Evolutionary conservation across 2,329 filamentous ascomycete species (phyloP).

Genomic region (Neodidymelliopsis sp.): DNA sequence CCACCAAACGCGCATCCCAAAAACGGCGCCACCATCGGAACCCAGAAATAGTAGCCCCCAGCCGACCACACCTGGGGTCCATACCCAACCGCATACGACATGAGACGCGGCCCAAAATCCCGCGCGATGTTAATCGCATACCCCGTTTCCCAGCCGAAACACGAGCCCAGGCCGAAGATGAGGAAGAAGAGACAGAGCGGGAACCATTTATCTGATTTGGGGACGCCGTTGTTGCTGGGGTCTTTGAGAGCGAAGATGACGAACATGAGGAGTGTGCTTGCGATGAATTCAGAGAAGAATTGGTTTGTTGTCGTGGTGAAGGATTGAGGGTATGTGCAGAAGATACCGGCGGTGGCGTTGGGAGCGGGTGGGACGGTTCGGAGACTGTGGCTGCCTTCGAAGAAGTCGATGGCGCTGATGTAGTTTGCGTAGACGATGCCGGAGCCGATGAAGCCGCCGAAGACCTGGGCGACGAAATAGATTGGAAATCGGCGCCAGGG

Average conservation of each 20-base stretch:
- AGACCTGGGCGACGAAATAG: slow-evolving; percentile 70
- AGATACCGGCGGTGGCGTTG: slow-evolving; percentile 72
- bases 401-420: slow-evolving; percentile 66
- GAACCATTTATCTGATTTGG: slow-evolving; percentile 44
- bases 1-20: slow-evolving; percentile 56
- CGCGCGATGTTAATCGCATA: slow-evolving; percentile 78
- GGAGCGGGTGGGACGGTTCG: slow-evolving; percentile 66
- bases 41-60: slow-evolving; percentile 77
- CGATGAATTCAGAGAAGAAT: slow-evolving; percentile 77
- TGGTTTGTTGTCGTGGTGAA: slow-evolving; percentile 72
- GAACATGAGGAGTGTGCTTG: slow-evolving; percentile 73
- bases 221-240: slow-evolving; percentile 13
- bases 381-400: slow-evolving; percentile 66
- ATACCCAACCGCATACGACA: slow-evolving; percentile 73
- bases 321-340: slow-evolving; percentile 73
- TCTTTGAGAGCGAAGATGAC: slow-evolving; percentile 75
- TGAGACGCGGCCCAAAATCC: slow-evolving; percentile 73
- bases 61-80: slow-evolving; percentile 71
- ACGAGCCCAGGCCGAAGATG: slow-evolving; percentile 75
- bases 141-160: slow-evolving; percentile 79
- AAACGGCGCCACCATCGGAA: slow-evolving; percentile 77
- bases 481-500: slow-evolving; percentile 74
- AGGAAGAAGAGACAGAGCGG: slow-evolving; percentile 72
- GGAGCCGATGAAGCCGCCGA: slow-evolving; percentile 70
- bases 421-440: slow-evolving; percentile 56